Conservation (phyloP, 1,284 basidiomycete species). For the Tausonia pullulans region DNA sequence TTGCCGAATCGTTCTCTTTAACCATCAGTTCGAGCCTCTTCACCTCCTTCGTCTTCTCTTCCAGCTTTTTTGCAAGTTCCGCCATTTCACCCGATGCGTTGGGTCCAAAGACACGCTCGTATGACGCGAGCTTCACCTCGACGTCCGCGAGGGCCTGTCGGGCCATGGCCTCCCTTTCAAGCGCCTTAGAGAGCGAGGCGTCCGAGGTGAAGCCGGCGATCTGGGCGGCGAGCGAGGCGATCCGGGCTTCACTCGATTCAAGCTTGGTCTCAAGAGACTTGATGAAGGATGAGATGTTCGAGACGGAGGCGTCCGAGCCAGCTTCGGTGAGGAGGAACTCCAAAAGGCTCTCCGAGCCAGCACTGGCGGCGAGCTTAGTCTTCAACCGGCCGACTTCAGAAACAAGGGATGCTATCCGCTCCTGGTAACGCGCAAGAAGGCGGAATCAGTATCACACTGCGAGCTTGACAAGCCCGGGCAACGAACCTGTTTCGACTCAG, state of each 20-base stretch:
- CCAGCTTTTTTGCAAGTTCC: constrained; percentile 45
- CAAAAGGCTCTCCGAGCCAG: constrained; percentile 60
- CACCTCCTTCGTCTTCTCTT: constrained; percentile 52
- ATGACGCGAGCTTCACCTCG: constrained; percentile 43
- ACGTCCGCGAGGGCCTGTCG: constrained; percentile 42
- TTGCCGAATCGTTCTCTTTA: constrained; percentile 47
- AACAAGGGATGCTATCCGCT: constrained; percentile 59
- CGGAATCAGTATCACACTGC: neutral
- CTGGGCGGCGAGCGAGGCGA: constrained; percentile 35
- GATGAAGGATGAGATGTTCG: constrained; percentile 38
- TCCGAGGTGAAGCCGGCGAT: constrained; percentile 39
- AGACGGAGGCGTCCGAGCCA: constrained; percentile 41
- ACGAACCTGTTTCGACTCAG: constrained; percentile 54
- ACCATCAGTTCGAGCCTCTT: constrained; percentile 42
- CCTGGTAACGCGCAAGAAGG: constrained; percentile 38
- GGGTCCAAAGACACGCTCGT: constrained; percentile 53
- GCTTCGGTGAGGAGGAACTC: constrained; percentile 53
- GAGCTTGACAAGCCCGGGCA: neutral
- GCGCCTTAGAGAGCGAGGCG: constrained; percentile 27
- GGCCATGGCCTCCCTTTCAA: constrained; percentile 45
- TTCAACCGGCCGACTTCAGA: constrained; percentile 68
- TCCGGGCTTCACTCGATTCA: constrained; percentile 42
- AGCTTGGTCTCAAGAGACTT: constrained; percentile 50
- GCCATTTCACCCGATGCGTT: constrained; percentile 41
- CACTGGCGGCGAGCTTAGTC: constrained; percentile 60